Conservation (phyloP, 1,284 basidiomycete species). For the Neonothopanus nambi region DNA sequence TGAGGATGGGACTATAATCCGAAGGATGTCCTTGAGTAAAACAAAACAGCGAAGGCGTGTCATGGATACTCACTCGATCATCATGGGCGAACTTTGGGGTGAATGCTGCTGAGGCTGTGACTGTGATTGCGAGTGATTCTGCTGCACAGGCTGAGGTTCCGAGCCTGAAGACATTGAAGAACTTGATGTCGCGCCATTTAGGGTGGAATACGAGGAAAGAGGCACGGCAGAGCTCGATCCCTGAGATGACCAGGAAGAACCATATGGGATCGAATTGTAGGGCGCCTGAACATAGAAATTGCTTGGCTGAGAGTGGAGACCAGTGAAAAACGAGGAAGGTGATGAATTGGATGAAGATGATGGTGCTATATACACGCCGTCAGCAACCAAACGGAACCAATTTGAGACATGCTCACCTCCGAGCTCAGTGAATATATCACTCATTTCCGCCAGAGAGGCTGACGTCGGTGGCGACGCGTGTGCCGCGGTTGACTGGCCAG, state of each 20-base stretch:
- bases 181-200: slow-evolving; percentile 67
- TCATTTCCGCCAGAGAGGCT: slow-evolving; percentile 32
- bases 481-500: slow-evolving; percentile 18
- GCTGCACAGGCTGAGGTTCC: slow-evolving; percentile 26
- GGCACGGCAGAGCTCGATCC: slow-evolving; percentile 49
- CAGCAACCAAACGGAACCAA: slow-evolving; percentile 4
- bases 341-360: slow-evolving; percentile 39
- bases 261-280: slow-evolving; percentile 55
- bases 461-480: slow-evolving; percentile 18
- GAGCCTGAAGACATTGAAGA: slow-evolving; percentile 26
- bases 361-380: slow-evolving; percentile 26
- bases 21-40: slow-evolving; percentile 22
- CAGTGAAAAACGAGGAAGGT: slow-evolving; percentile 32
- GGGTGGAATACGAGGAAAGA: slow-evolving; percentile 69
- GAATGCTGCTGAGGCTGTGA: slow-evolving; percentile 21
- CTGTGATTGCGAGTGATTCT: slow-evolving; percentile 27
- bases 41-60: not conserved
- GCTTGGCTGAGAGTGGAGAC: slow-evolving; percentile 40
- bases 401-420: slow-evolving; percentile 31
- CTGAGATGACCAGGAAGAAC: slow-evolving; percentile 42
- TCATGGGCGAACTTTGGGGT: slow-evolving; percentile 29
- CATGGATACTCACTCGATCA: slow-evolving; percentile 42
- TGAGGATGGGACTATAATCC: slow-evolving; percentile 50
- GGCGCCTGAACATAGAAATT: slow-evolving; percentile 43
- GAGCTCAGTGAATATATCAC: slow-evolving; percentile 42